Evolutionary conservation across 2,329 filamentous ascomycete genomes (phyloP).

Genomic region (Pestalotiopsis sp.): DNA sequence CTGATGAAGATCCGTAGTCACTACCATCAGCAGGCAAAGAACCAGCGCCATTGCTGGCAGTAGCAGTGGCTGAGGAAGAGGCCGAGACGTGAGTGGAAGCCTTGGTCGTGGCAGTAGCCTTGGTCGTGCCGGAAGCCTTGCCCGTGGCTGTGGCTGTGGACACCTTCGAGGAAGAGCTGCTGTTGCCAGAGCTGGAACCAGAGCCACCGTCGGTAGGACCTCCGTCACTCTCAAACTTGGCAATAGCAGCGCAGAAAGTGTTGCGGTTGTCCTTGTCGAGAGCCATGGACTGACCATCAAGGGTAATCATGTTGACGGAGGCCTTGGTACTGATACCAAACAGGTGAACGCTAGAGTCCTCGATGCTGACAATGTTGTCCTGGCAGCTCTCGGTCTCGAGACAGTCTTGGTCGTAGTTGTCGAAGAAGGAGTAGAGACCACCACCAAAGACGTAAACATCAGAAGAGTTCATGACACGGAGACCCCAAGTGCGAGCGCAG

Average conservation of each 20-base stretch:
- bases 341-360: slow-evolving; percentile 62
- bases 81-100: not conserved
- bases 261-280: slow-evolving; percentile 63
- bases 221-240: slow-evolving; percentile 41
- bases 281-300: slow-evolving; percentile 55
- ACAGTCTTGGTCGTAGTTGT: slow-evolving; percentile 76
- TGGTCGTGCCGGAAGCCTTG: not conserved
- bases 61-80: not conserved
- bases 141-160: not conserved
- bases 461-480: slow-evolving; percentile 67
- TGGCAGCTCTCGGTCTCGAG: slow-evolving; percentile 70
- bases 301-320: slow-evolving; percentile 69
- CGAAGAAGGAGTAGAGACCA: slow-evolving; percentile 80
- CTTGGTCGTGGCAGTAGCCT: not conserved
- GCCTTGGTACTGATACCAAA: slow-evolving; percentile 76
- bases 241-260: slow-evolving; percentile 64
- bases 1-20: slow-evolving; percentile 8
- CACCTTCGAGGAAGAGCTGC: not conserved
- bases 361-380: slow-evolving; percentile 73
- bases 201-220: slow-evolving; percentile 9
- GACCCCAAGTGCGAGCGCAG: slow-evolving; percentile 76
- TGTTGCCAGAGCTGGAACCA: not conserved
- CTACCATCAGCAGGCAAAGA: slow-evolving; percentile 10
- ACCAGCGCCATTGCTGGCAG: not conserved
- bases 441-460: slow-evolving; percentile 71